Evolutionary conservation across 352 stramenopile genomes (phyloP), one percentile per base, ranked within the genome.

Genomic region (Phytophthora cactorum): DNA sequence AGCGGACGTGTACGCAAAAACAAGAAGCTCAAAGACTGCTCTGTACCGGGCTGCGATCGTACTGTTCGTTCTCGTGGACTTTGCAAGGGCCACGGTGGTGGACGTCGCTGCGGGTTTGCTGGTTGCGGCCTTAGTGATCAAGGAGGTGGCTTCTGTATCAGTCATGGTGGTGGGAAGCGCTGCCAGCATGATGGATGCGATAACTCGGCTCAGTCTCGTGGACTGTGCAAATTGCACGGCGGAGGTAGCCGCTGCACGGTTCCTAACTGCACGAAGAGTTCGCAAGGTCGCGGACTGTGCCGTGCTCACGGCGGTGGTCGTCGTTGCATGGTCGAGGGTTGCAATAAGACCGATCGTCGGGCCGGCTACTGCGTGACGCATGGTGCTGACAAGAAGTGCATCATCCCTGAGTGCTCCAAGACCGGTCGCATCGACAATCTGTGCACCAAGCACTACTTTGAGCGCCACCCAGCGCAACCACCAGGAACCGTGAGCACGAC

Each of bases 361-460:
- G 86, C 82, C 7, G 86, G 86, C 5, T 92, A 88, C 70, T 93
- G 86, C 38, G 84, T 93, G 29, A 92, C 86, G 1, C 88, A 96
- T 65, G 88, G 88, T 44, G 88, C 86, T 34, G 87, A 93, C 68
- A 89, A 90, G 60, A 93, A 92, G 60, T 96, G 88, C 63, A 70
- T 86, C 59, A 78, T 95, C 28, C 69, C 75, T 5, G 88, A 93
- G 70, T 96, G 88, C 67, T 90, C 81, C 22, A 93, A 93, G 74
- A 93, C 86, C 7, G 87, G 86, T 25, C 85, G 87, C 52, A 93
- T 93, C 59, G 84, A 93, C 65, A 81, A 75, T 53, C 86, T 93
- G 79, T 93, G 86, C 51, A 92, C 86, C 8, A 93, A 93, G 70
- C 86, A 93, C 74, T 93, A 92, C 72, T 93, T 92, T 57, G 86